Percentiles rank a stretch among this genome's conserved stretches.
Evolutionary conservation across 352 stramenopile species (phyloP).

Genomic region (Globisporangium orthogonon): DNA sequence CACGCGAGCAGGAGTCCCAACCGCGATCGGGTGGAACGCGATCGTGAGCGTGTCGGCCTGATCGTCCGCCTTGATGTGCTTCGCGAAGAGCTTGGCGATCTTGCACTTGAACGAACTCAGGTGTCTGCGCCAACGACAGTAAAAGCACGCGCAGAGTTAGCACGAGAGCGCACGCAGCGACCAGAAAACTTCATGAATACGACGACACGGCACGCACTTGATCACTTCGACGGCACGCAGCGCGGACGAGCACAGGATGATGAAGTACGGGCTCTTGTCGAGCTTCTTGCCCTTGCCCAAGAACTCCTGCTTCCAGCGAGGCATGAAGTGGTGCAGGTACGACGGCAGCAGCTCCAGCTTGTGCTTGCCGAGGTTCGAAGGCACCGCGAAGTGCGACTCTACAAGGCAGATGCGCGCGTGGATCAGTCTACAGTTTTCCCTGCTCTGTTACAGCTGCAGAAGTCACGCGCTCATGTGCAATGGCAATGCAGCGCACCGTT

Average conservation of each 20-base stretch:
- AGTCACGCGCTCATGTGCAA: neutral
- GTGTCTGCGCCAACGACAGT: conserved; percentile 24
- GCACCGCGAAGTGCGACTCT: conserved; percentile 67
- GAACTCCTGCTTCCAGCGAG: conserved; percentile 75
- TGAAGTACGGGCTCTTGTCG: conserved; percentile 88
- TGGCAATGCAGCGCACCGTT: conserved; percentile 29
- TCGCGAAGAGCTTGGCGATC: conserved; percentile 95
- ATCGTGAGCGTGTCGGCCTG: conserved; percentile 80
- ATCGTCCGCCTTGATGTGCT: conserved; percentile 89
- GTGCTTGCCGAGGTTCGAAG: conserved; percentile 68
- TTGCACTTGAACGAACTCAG: conserved; percentile 85
- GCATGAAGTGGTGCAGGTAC: conserved; percentile 71
- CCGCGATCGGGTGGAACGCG: conserved; percentile 69
- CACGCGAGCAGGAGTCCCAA: conserved; percentile 70
- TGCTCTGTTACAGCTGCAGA: neutral
- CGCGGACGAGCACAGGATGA: conserved; percentile 91
- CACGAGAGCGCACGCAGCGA: neutral
- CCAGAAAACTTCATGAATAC: neutral
- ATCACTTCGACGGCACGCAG: conserved; percentile 89
- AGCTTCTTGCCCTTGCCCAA: conserved; percentile 62
- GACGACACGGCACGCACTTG: conserved; percentile 51
- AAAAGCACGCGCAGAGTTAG: neutral
- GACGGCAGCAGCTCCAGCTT: conserved; percentile 61
- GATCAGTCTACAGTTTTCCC: neutral
- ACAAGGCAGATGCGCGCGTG: neutral